Evolutionary conservation across 495 filamentous ascomycete species (phyloP).

Genomic region (Neurospora hispaniola): DNA sequence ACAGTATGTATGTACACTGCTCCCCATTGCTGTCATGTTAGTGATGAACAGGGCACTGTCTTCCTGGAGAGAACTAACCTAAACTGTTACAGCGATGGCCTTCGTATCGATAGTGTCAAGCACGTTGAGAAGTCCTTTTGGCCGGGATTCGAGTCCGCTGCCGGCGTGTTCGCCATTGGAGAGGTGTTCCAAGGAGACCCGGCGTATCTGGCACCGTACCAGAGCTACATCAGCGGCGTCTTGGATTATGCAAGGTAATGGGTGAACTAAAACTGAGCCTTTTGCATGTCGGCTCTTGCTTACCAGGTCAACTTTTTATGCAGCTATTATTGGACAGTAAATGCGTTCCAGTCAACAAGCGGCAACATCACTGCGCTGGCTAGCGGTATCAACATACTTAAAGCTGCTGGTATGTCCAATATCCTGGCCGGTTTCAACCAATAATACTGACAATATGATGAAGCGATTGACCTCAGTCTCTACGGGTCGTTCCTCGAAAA

Average conservation of each 20-base stretch:
- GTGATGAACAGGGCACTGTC: background rate
- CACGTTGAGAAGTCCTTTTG: conserved; percentile 66
- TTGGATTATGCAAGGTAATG: conserved; percentile 58
- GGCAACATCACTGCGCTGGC: conserved; percentile 51
- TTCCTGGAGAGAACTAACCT: background rate
- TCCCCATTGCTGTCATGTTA: background rate
- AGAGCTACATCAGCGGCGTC: conserved; percentile 49
- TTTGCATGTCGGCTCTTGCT: background rate
- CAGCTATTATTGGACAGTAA: conserved; percentile 49
- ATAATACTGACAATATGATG: background rate
- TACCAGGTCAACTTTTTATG: background rate
- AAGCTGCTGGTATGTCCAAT: conserved; percentile 13
- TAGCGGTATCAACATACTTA: conserved; percentile 47
- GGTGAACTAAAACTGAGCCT: background rate
- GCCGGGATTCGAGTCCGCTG: conserved; percentile 49
- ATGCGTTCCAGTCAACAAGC: conserved; percentile 49
- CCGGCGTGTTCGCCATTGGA: conserved; percentile 60
- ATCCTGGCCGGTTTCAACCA: background rate
- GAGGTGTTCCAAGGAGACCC: conserved; percentile 59
- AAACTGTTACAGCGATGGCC: conserved; percentile 41
- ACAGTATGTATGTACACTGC: conserved; percentile 39
- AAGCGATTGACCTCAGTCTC: conserved; percentile 50
- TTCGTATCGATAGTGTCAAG: conserved; percentile 66
- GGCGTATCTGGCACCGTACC: conserved; percentile 53
- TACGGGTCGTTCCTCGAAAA: conserved; percentile 72